A percentile compares a stretch with the other conserved stretches of the same genome.
Evolutionary conservation across 2,329 filamentous ascomycete species (phyloP).

Genomic region (Aspergillus brunneoviolaceus): DNA sequence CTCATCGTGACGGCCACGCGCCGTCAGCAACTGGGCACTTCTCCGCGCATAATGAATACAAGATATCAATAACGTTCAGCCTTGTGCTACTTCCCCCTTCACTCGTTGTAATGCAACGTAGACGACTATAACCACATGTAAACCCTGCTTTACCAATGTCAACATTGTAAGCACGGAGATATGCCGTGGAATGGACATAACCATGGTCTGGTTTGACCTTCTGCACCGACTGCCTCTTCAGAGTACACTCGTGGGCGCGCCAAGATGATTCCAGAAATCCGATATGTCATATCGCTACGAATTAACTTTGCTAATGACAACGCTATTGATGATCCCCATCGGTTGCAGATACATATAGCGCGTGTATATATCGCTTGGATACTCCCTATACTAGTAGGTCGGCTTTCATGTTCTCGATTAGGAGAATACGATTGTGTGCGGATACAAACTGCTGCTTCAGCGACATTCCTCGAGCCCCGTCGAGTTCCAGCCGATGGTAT

Average conservation of each 20-base stretch:
- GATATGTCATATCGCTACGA: constrained; percentile 12
- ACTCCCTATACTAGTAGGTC: background rate
- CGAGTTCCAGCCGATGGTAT: too few species aligned
- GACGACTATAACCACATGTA: background rate
- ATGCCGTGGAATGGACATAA: background rate
- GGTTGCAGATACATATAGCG: constrained; percentile 11
- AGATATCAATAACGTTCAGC: constrained; percentile 4
- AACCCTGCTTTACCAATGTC: background rate
- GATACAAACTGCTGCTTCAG: too few species aligned
- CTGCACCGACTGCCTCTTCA: too few species aligned
- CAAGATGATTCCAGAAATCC: background rate
- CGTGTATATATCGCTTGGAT: background rate
- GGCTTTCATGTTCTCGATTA: background rate
- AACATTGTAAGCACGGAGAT: background rate
- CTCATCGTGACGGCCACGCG: background rate
- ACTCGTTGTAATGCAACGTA: background rate
- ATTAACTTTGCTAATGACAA: constrained; percentile 14
- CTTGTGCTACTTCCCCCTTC: background rate
- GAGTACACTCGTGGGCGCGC: too few species aligned
- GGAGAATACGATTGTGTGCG: background rate
- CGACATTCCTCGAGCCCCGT: too few species aligned
- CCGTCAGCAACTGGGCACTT: constrained; percentile 3
- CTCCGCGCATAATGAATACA: constrained; percentile 17
- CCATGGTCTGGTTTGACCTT: background rate
- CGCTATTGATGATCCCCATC: constrained; percentile 12